Base-by-base conservation (phyloP, 306 rosid genomes). In the Canavalia gladiata region DNA sequence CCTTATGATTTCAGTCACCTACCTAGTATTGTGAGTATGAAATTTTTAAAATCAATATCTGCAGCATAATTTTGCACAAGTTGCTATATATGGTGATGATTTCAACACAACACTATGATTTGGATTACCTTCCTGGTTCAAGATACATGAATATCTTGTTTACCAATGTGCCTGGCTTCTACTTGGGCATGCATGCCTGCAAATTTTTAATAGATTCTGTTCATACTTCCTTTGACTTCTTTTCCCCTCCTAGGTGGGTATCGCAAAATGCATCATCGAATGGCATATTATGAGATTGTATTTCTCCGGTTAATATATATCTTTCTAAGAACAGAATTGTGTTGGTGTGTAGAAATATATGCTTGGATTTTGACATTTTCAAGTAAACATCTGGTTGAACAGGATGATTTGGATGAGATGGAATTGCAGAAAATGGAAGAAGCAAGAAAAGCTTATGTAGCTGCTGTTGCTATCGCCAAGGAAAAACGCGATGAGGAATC, bases 401-500 rank as follows among this genome's bases (percentile, higher is more conserved):
- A 93, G 98, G 97, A 96, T 82, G 91, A 88, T 86, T 77, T 90
- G 94, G 94, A 90, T n/a, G 97, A 88, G 83, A 63, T 68, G 60
- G 94, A 87, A 58, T 83, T 86, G 85, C 90, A 84, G 84, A 85
- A 81, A 84, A 87, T 93, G 90, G 99, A 92, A 83, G 94, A 86
- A 87, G 99, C 97, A 41, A 90, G 95, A 85, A 75, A 83, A 82
- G 88, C 91, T 35, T 96, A 96, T 43, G 54, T 84, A 51, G 87
- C 93, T n/a, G 97, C 97, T 6, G 87, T 92, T 83, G 89, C 86
- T n/a, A 49, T 74, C 46, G 87, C 94, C 60, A 92, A 88, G 73
- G 91, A 89, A 86, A 96, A 76, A 82, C 94, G 63, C 84, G 97
- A 96, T 60, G 99, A 96, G 82, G 91, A 93, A 88, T 93, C 97